These are phyloP conservation scores for Rhinocladiella mackenziei DNA, from an alignment of 2,329 filamentous ascomycete genomes.

Conservation along the genomic window DNA sequence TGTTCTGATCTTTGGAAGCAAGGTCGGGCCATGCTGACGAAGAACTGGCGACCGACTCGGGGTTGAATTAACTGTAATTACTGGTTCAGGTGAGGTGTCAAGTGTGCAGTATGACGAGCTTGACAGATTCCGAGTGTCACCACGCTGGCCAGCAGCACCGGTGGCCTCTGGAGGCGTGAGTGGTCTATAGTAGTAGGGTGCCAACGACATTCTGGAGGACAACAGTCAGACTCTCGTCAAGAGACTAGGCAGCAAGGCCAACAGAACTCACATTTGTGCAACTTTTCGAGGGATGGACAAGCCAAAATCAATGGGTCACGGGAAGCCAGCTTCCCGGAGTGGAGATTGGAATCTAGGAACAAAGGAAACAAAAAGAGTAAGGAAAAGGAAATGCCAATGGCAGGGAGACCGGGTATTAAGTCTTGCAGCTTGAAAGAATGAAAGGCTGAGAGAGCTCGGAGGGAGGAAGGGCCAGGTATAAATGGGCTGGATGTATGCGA, in stretches of 20 bases:
- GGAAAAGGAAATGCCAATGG: slow-evolving; percentile 26
- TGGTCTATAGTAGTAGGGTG: slow-evolving; percentile 43
- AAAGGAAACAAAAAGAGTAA: slow-evolving; percentile 24
- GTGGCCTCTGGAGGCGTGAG: slow-evolving; percentile 41
- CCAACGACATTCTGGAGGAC: slow-evolving; percentile 39
- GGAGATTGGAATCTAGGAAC: slow-evolving; percentile 16
- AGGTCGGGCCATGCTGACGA: slow-evolving; percentile 68
- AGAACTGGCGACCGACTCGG: slow-evolving; percentile 68
- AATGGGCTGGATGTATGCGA: slow-evolving; percentile 26
- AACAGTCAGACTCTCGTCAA: slow-evolving; percentile 10
- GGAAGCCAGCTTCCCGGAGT: slow-evolving; percentile 28
- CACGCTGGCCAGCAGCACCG: slow-evolving; percentile 35
- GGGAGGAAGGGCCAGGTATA: slow-evolving; percentile 26
- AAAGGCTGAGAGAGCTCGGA: slow-evolving; percentile 28
- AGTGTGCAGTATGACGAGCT: slow-evolving; percentile 57
- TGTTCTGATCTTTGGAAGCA: slow-evolving; percentile 79
- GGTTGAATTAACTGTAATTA: slow-evolving; percentile 64
- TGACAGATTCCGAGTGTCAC: slow-evolving; percentile 61
- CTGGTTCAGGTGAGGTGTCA: slow-evolving; percentile 66
- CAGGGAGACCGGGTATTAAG: slow-evolving; percentile 18
- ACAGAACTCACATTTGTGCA: slow-evolving; percentile 21
- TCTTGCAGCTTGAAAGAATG: slow-evolving; percentile 27
- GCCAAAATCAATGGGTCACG: slow-evolving; percentile 11
- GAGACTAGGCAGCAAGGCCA: slow-evolving; percentile 12
- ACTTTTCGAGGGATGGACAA: slow-evolving; percentile 17